Conservation (phyloP, 345 rosid species). For the Salix suchowensis region DNA sequence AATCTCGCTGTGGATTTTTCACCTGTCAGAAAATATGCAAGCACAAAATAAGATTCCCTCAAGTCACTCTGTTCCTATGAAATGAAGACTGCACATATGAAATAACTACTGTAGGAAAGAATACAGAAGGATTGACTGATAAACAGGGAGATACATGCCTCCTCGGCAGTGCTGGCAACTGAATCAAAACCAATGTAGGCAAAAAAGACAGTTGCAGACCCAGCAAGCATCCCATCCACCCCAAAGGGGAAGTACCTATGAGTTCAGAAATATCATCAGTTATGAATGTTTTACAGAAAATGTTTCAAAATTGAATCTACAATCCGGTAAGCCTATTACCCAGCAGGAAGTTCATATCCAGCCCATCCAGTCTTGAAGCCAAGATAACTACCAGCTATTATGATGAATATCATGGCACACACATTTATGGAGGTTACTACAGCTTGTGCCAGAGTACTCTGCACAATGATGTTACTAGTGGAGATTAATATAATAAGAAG, state of each 20-base stretch:
- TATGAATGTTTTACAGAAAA: conserved; percentile 17
- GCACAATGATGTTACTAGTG: conserved; percentile 21
- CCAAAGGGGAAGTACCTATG: no score
- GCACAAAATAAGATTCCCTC: conserved; percentile 4
- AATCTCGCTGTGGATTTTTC: conserved; percentile 93
- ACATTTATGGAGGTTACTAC: conserved; percentile 74
- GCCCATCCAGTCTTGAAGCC: conserved; percentile 91
- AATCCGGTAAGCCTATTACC: conserved; percentile 43
- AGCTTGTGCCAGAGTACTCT: conserved; percentile 88
- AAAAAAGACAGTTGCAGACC: no score
- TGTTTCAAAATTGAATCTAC: neutral
- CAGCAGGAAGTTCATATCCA: conserved; percentile 87
- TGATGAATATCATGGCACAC: conserved; percentile 77
- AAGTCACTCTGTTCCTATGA: conserved; percentile 1
- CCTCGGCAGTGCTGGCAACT: conserved; percentile 98
- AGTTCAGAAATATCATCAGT: no score
- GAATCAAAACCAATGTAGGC: conserved; percentile 98
- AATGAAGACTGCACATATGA: conserved; percentile 9
- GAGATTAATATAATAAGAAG: neutral
- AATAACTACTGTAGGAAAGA: neutral
- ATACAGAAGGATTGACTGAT: neutral
- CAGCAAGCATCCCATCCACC: no score
- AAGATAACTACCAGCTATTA: conserved; percentile 74
- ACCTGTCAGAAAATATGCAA: conserved; percentile 48
- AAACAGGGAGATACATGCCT: conserved; percentile 38